Percentiles rank a stretch among this genome's conserved stretches.
Conservation (phyloP, 192 early-diverging fungal genomes). For the Backusella circina region DNA sequence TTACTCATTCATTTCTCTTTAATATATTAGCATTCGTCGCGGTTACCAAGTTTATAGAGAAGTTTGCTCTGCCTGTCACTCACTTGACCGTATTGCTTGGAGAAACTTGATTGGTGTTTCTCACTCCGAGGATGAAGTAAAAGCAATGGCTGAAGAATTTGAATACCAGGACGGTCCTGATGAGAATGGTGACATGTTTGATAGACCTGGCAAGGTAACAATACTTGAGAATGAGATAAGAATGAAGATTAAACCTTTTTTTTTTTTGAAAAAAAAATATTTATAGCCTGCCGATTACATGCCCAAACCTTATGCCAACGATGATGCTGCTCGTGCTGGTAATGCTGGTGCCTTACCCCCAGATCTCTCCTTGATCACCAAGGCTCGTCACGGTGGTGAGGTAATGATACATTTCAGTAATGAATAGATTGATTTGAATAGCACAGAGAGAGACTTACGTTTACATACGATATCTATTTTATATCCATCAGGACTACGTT, state of each 20-base stretch:
- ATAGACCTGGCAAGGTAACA: constrained; percentile 80
- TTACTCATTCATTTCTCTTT: not conserved
- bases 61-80: constrained; percentile 96
- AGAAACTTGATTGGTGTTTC: constrained; percentile 94
- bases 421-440: too few species aligned
- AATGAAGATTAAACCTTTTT: not conserved
- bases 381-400: constrained; percentile 92
- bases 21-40: constrained; percentile 79
- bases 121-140: constrained; percentile 89
- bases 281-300: constrained; percentile 79
- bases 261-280: not conserved
- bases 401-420: constrained; percentile 36
- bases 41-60: constrained; percentile 99
- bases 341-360: constrained; percentile 95
- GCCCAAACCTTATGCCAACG: constrained; percentile 91
- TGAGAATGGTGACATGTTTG: constrained; percentile 89
- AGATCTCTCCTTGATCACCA: constrained; percentile 91
- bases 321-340: constrained; percentile 93
- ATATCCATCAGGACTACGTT: constrained; percentile 94
- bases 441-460: too few species aligned
- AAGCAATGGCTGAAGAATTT: constrained; percentile 89
- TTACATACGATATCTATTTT: too few species aligned
- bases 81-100: constrained; percentile 89
- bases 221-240: not conserved
- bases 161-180: constrained; percentile 93